Evolutionary conservation across 192 early-diverging fungal species (phyloP), one percentile per base, ranked within the genome.

Genomic region (Entophlyctis helioformis): DNA sequence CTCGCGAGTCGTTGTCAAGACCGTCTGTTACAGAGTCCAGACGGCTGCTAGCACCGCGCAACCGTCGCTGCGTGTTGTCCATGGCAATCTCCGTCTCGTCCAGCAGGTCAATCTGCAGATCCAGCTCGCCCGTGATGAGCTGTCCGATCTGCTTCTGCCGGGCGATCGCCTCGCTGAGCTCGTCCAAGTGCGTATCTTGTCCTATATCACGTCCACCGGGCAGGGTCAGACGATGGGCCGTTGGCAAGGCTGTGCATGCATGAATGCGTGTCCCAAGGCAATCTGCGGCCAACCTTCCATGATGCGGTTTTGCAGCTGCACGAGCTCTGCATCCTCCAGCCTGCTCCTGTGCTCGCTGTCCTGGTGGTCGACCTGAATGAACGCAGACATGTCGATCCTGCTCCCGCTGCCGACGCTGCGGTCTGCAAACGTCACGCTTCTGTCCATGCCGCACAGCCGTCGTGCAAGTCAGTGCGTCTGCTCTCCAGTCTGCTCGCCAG

Each of bases 141-240:
- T 83, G 21, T 0, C 85, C 85, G 1, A 87, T 50, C 34, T 82
- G 72, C 50, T 73, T 67, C 48, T 85, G 85, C 31, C 85, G 73
- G 18, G 60, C 60, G 22, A 87, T 60, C 3, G 78, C 68, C 8
- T 54, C 55, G 25, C 61, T 60, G 9, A 87, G 58, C 36, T 63
- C 63, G 59, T 87, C 85, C 31, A 87, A 47, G 43, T 80, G 76
- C 19, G 67, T 51, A 59, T 87, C 85, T 62, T 87, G 85, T 44
- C 83, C 83, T 83, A 60, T 9, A 37, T n/a, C n/a, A n/a, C n/a
- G n/a, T n/a, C n/a, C n/a, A n/a, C n/a, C n/a, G n/a, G n/a, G n/a
- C n/a, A n/a, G n/a, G n/a, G n/a, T n/a, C n/a, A n/a, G n/a, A n/a
- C n/a, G n/a, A n/a, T n/a, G n/a, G n/a, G n/a, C n/a, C 18, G 10